Percentiles rank a stretch among this genome's conserved stretches.
Conservation (phyloP, 805 yeast species). For the Candida krabiensis region DNA sequence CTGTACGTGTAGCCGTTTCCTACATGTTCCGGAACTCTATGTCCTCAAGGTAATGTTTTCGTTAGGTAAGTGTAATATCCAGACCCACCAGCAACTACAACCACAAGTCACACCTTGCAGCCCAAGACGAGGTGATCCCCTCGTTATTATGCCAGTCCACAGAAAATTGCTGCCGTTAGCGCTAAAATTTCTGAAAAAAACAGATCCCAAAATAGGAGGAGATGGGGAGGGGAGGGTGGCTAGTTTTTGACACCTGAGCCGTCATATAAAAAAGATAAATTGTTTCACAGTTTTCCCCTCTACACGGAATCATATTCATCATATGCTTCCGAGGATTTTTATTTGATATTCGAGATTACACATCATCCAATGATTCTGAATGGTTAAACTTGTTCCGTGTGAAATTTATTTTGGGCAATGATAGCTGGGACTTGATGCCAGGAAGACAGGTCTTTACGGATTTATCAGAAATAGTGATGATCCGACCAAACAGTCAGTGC, state of each 20-base stretch:
- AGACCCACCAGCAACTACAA: too few relatives aligned
- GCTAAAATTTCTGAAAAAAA: too few relatives aligned
- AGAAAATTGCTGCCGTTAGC: too few relatives aligned
- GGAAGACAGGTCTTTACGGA: slow-evolving; percentile 4
- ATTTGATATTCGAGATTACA: slow-evolving; percentile 6
- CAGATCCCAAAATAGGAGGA: slow-evolving; percentile 14
- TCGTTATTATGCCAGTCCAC: too few relatives aligned
- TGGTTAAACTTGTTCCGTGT: slow-evolving; percentile 6
- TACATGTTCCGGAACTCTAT: too few relatives aligned
- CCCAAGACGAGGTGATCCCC: too few relatives aligned
- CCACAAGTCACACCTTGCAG: too few relatives aligned
- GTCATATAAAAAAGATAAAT: not conserved
- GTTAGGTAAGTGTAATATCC: too few relatives aligned
- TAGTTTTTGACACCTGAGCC: too few relatives aligned
- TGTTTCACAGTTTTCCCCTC: slow-evolving; percentile 8
- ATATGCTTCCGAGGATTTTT: slow-evolving; percentile 8
- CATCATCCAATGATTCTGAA: slow-evolving; percentile 7
- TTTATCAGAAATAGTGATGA: slow-evolving; percentile 2
- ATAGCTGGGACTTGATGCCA: not conserved
- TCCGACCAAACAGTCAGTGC: not conserved
- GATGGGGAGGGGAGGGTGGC: slow-evolving; percentile 15
- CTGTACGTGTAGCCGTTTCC: too few relatives aligned
- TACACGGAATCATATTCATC: slow-evolving; percentile 3
- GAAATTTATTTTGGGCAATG: slow-evolving; percentile 8
- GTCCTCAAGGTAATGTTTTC: too few relatives aligned